A percentile compares a stretch with the other conserved stretches of the same genome.
These are phyloP conservation scores for Phytopythium cucurbitacearum DNA, from an alignment of 352 stramenopile genomes.

Conservation along the genomic window DNA sequence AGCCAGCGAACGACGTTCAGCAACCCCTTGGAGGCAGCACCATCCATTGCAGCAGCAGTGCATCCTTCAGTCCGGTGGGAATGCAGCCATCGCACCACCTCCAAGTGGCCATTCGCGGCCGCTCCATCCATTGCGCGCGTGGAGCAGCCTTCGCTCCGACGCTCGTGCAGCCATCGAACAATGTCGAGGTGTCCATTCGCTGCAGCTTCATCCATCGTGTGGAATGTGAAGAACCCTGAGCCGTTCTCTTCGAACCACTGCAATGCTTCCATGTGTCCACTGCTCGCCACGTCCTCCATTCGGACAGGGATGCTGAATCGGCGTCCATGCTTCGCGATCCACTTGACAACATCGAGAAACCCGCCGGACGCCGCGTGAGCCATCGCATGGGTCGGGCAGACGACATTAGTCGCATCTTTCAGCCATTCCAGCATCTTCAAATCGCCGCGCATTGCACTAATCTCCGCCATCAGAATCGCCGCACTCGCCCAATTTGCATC, in stretches of 20 bases:
- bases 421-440: conserved; percentile 13
- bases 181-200: conserved; percentile 8
- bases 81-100: conserved; percentile 18
- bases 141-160: conserved; percentile 17
- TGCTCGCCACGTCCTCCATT: conserved; percentile 13
- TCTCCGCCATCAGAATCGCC: conserved; percentile 6
- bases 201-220: conserved; percentile 12
- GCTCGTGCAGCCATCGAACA: conserved; percentile 15
- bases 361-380: conserved; percentile 7
- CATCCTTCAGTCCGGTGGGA: conserved; percentile 12
- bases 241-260: conserved; percentile 7
- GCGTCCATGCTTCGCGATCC: conserved; percentile 4
- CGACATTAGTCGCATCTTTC: conserved; percentile 4
- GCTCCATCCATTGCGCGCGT: conserved; percentile 13
- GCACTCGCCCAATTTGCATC: conserved; percentile 9
- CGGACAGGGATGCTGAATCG: conserved; percentile 6
- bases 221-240: neutral
- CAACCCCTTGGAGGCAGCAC: conserved; percentile 12
- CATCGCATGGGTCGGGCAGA: conserved; percentile 15
- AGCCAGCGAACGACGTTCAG: conserved; percentile 16
- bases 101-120: conserved; percentile 15
- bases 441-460: conserved; percentile 9
- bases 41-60: conserved; percentile 13
- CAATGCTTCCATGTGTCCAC: conserved; percentile 11
- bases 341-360: conserved; percentile 12